Conservation (phyloP, 2,329 filamentous ascomycete genomes). For the Phialophora tarda region DNA sequence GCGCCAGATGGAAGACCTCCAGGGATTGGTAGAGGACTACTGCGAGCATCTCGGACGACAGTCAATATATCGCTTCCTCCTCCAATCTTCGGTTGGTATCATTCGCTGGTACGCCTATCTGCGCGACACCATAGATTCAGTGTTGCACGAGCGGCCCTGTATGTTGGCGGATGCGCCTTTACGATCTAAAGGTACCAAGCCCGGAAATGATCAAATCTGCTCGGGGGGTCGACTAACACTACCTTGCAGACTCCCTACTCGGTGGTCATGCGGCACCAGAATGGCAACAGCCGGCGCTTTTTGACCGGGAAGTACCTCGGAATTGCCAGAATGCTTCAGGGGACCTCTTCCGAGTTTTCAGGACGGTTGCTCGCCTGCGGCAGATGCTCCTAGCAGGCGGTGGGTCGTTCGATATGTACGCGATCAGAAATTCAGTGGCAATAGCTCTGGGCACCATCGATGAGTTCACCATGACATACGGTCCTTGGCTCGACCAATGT, state of each 20-base stretch:
- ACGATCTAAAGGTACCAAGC: slow-evolving; percentile 19
- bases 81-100: slow-evolving; percentile 25
- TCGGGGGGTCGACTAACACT: background rate
- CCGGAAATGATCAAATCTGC: background rate
- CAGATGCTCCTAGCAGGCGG: slow-evolving; percentile 5
- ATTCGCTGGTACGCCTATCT: slow-evolving; percentile 28
- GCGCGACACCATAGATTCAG: slow-evolving; percentile 28
- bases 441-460: slow-evolving; percentile 8
- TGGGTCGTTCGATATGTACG: background rate
- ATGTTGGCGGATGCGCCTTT: slow-evolving; percentile 24
- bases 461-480: slow-evolving; percentile 22
- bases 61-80: slow-evolving; percentile 29
- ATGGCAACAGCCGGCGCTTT: slow-evolving; percentile 19
- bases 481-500: slow-evolving; percentile 27
- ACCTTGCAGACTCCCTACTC: slow-evolving; percentile 7
- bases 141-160: slow-evolving; percentile 21
- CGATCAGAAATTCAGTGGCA: slow-evolving; percentile 2
- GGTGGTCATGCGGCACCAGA: slow-evolving; percentile 2
- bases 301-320: slow-evolving; percentile 23
- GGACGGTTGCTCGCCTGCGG: slow-evolving; percentile 17
- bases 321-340: slow-evolving; percentile 26
- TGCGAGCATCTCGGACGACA: slow-evolving; percentile 11
- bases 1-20: slow-evolving; percentile 25
- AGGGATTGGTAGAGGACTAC: slow-evolving; percentile 18
- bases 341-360: slow-evolving; percentile 29